Conservation (phyloP, 129 eudicot genomes). For the Saussurea involucrata region DNA sequence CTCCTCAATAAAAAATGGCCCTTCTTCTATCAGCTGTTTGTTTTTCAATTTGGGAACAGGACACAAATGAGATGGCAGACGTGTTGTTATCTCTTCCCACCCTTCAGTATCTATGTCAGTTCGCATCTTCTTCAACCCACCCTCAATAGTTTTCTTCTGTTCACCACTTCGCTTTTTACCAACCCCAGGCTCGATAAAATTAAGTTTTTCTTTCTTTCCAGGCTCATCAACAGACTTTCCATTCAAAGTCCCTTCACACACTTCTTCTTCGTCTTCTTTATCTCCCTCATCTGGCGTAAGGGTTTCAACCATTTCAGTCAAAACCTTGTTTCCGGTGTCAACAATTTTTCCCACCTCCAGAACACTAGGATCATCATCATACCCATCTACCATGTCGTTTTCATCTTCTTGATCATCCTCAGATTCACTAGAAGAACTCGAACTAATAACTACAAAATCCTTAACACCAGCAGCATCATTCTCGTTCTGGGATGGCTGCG, state of each 20-base stretch:
- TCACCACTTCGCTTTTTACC: slow-evolving; percentile 3
- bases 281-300: not conserved
- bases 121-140: slow-evolving; percentile 21
- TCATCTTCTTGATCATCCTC: slow-evolving; percentile 19
- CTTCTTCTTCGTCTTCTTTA: slow-evolving; percentile 1
- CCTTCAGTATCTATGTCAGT: slow-evolving; percentile 11
- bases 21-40: not conserved
- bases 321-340: not conserved
- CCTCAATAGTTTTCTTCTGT: slow-evolving; percentile 8
- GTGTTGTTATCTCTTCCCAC: not conserved
- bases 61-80: slow-evolving; percentile 8
- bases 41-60: slow-evolving; percentile 4
- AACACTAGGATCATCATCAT: not conserved
- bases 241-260: not conserved
- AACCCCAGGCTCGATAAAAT: not conserved
- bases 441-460: slow-evolving; percentile 14
- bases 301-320: not conserved
- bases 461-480: slow-evolving; percentile 16
- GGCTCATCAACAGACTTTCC: not conserved
- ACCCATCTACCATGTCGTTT: slow-evolving; percentile 1
- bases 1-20: not conserved
- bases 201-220: not conserved
- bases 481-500: slow-evolving; percentile 11
- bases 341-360: not conserved
- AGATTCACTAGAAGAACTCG: slow-evolving; percentile 29